These are phyloP conservation scores for Starmerella tilneyi DNA, from an alignment of 805 yeast species.

Conservation along the genomic window DNA sequence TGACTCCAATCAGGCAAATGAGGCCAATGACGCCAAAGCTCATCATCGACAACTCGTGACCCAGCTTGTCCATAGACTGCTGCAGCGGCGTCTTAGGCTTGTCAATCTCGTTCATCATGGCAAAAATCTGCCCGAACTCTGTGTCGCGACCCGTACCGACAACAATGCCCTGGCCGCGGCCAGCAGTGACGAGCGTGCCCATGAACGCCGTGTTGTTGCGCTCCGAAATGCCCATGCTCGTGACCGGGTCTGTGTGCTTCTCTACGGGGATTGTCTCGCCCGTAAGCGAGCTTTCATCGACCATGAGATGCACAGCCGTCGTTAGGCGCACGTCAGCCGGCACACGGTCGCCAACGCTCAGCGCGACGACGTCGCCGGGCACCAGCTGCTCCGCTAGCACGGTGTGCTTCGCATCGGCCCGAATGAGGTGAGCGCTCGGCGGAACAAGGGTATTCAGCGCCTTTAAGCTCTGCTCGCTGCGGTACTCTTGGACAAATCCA, in stretches of 20 bases:
- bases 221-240: conserved; percentile 31
- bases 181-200: conserved; percentile 97
- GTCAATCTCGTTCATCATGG: conserved; percentile 89
- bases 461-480: conserved; percentile 88
- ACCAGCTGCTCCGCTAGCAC: conserved; percentile 80
- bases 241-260: conserved; percentile 45
- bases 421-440: conserved; percentile 84
- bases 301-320: conserved; percentile 64
- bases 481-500: conserved; percentile 93
- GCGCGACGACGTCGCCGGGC: conserved; percentile 90
- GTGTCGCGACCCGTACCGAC: conserved; percentile 82
- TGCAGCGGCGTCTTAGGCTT: conserved; percentile 98
- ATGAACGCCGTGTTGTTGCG: conserved; percentile 77
- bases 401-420: conserved; percentile 69
- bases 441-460: conserved; percentile 91
- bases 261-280: conserved; percentile 89
- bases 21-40: conserved; percentile 81
- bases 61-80: conserved; percentile 87
- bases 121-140: conserved; percentile 89
- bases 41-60: conserved; percentile 75
- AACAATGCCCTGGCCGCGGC: conserved; percentile 88
- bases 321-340: conserved; percentile 89
- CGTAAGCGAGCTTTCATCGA: conserved; percentile 90
- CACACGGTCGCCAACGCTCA: conserved; percentile 85
- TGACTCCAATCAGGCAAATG: conserved; percentile 80